Evolutionary conservation across 345 rosid species (phyloP), one percentile per base, ranked within the genome.

Genomic region (Diplotaxis tenuifolia): DNA sequence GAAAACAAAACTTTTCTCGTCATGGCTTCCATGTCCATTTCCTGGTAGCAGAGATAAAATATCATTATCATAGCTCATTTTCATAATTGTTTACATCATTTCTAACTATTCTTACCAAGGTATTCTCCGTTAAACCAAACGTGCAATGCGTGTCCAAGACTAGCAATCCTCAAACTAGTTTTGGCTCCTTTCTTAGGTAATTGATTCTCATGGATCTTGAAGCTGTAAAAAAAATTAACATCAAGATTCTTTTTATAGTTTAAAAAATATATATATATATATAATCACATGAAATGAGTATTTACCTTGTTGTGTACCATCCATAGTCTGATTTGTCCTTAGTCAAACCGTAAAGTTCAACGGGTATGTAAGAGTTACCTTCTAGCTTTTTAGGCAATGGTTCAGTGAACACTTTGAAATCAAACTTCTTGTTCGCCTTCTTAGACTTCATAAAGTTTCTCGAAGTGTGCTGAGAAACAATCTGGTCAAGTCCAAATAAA

Each of bases 141-240:
- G 50, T 79, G 80, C 78, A 93, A 50, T n/a, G 90, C 90, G 22
- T 93, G 98, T 47, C 96, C 98, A 56, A 91, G 89, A 86, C 97
- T 91, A 36, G 94, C 89, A 67, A 93, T 59, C 12, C 90, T 56
- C 61, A 93, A 25, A 70, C 75, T 67, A 2, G 97, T 91, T 40
- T 31, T 42, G 49, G 54, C 75, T 11, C 72, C 82, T 49, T 82
- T 80, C 72, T 75, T 65, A 18, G 91, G 84, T 56, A 90, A 64
- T 57, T 91, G 85, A 5, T 74, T 68, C 15, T 73, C n/a, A n/a
- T 49, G 22, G 81, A 93, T 28, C 32, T 75, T 56, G 38, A 93
- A 66, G 49, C 97, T 93, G 81, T 62, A 2, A 79, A 76, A 15
- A 21, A 47, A 32, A 9, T 55, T 18, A 40, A 36, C 14, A 68